Conservation (phyloP, 2,329 filamentous ascomycete genomes). For the Pestalotiopsis sp. region DNA sequence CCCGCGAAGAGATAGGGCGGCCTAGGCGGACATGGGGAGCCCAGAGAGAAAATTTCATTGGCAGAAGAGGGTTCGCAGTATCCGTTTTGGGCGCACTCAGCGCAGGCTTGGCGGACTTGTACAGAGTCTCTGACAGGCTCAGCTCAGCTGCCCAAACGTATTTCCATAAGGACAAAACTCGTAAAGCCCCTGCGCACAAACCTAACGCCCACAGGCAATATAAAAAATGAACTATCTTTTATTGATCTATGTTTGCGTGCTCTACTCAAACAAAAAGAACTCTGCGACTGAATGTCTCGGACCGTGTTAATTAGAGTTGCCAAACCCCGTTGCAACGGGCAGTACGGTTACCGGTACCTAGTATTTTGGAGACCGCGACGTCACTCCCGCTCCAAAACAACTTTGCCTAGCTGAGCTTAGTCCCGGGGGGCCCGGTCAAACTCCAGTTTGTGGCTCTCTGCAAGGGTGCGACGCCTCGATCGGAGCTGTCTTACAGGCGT, state of each 20-base stretch:
- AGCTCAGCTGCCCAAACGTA: not conserved
- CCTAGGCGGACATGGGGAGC: not conserved
- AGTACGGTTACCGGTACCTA: not conserved
- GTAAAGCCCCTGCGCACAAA: not conserved
- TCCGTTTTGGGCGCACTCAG: not conserved
- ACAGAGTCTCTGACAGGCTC: not conserved
- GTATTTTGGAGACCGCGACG: not conserved
- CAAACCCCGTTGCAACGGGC: not conserved
- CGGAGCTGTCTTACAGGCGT: conserved; percentile 6
- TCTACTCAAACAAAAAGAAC: not conserved
- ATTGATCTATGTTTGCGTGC: not conserved
- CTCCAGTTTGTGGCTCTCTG: not conserved
- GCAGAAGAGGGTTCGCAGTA: not conserved
- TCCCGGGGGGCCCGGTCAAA: not conserved
- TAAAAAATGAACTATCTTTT: not conserved
- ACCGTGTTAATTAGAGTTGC: not conserved
- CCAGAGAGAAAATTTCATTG: not conserved
- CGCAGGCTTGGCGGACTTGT: not conserved
- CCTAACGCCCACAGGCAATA: not conserved
- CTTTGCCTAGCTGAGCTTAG: not conserved
- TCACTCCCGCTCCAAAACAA: not conserved
- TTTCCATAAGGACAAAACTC: not conserved
- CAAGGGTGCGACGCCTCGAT: not conserved
- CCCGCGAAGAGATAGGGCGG: not conserved
- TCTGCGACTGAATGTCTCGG: not conserved